phyloP scores from a whole-genome alignment of 306 rosid species.

The Fragaria ananassa region DNA sequence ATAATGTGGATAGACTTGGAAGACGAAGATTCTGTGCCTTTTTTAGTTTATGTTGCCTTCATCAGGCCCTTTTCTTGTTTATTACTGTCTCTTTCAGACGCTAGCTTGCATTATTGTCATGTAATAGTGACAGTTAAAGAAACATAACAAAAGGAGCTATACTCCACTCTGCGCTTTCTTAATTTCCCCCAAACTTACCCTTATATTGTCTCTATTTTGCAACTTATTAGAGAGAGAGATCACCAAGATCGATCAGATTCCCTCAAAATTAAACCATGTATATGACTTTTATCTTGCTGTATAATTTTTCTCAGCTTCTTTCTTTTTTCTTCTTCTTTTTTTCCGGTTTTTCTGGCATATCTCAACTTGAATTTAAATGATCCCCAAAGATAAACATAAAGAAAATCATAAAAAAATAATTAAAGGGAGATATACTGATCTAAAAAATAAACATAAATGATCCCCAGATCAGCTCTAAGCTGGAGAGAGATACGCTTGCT shows the following conservation, averaged over 20 bases:
- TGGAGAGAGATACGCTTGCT: background rate
- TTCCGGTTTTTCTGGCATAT: background rate
- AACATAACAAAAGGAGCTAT: background rate
- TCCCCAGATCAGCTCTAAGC: conserved; percentile 2
- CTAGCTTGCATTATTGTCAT: background rate
- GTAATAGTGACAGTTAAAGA: background rate
- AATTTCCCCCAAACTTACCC: background rate
- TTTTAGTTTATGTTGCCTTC: background rate
- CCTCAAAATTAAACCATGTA: background rate
- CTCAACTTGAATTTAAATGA: background rate
- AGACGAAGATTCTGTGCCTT: background rate
- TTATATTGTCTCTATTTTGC: background rate
- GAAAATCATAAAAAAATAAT: background rate
- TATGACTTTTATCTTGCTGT: background rate
- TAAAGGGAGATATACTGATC: too few relatives aligned
- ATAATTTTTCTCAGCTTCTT: background rate
- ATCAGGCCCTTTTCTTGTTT: background rate
- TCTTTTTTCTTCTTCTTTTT: background rate
- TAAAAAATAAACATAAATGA: background rate
- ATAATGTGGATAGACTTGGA: conserved; percentile 8
- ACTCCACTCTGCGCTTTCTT: background rate
- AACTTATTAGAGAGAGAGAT: background rate
- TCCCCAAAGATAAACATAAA: background rate
- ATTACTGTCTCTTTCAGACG: background rate
- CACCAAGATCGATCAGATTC: background rate